A percentile compares a stretch with the other conserved stretches of the same genome.
Evolutionary conservation across 352 stramenopile species (phyloP).

Genomic region (Globisporangium mamillatum): DNA sequence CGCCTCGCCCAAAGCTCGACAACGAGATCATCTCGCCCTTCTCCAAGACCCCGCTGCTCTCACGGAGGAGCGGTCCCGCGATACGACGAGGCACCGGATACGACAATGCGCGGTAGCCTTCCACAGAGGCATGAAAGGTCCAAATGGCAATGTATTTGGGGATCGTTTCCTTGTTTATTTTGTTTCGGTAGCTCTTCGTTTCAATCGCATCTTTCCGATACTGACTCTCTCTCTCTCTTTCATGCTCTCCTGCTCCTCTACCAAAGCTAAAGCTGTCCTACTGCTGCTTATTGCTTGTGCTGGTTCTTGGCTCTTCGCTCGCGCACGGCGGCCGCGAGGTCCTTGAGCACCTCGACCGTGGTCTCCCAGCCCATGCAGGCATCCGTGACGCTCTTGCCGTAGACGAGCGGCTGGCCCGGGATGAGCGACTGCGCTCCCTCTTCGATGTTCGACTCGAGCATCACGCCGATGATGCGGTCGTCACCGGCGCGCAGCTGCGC

Average conservation of each 20-base stretch:
- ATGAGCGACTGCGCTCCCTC: conserved; percentile 79
- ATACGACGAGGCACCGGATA: conserved; percentile 44
- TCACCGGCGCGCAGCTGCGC: conserved; percentile 72
- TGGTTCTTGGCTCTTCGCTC: conserved; percentile 61
- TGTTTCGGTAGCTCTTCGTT: conserved; percentile 6
- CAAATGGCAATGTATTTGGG: neutral
- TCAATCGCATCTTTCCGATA: neutral
- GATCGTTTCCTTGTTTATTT: conserved; percentile 5
- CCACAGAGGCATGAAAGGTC: neutral
- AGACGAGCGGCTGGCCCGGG: conserved; percentile 72
- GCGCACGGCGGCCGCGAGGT: conserved; percentile 74
- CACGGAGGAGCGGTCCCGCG: conserved; percentile 26
- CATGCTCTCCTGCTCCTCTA: neutral
- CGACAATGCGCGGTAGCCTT: conserved; percentile 52
- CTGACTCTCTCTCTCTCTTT: conserved; percentile 5
- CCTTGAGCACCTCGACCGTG: conserved; percentile 64
- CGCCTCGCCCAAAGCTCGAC: conserved; percentile 36
- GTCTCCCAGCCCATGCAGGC: conserved; percentile 88
- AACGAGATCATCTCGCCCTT: conserved; percentile 59
- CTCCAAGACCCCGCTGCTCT: conserved; percentile 62
- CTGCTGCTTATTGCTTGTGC: conserved; percentile 14
- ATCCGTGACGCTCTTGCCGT: conserved; percentile 89
- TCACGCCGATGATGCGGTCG: conserved; percentile 80
- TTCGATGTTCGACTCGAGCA: conserved; percentile 89
- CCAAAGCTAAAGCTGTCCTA: neutral